phyloP scores from a whole-genome alignment of 805 yeast genomes.

The Pichia rugopelliculosa region DNA sequence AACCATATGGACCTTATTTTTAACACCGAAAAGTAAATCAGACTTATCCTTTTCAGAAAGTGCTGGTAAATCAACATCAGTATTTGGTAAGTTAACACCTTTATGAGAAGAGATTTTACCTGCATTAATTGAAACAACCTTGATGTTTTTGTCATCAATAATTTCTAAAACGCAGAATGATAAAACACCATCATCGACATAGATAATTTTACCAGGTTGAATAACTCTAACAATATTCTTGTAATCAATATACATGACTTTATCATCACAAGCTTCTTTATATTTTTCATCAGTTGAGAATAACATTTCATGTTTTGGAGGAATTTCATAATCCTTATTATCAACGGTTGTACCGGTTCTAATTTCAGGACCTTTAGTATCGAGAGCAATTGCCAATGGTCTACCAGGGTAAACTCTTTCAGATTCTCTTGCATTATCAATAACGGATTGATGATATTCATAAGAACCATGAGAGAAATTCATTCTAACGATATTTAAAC shows the following conservation, averaged over 20 bases:
- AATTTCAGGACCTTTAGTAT: conserved; percentile 99
- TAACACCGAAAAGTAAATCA: conserved; percentile 92
- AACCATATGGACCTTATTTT: conserved; percentile 95
- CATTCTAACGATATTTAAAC: conserved; percentile 96
- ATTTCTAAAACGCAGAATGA: conserved; percentile 89
- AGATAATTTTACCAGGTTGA: conserved; percentile 79
- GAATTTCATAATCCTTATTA: conserved; percentile 74
- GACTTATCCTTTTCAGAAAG: conserved; percentile 92
- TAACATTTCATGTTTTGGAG: conserved; percentile 81
- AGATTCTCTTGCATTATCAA: conserved; percentile 94
- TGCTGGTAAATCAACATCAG: conserved; percentile 98
- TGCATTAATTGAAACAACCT: conserved; percentile 83
- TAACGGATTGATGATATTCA: conserved; percentile 94
- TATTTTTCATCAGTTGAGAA: conserved; percentile 86
- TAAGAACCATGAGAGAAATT: conserved; percentile 98
- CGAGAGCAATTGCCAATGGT: conserved; percentile 96
- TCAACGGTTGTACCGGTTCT: conserved; percentile 93
- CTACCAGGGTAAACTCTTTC: conserved; percentile 88
- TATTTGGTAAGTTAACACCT: conserved; percentile 98
- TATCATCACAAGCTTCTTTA: conserved; percentile 65
- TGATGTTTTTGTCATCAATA: conserved; percentile 70
- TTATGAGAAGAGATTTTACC: conserved; percentile 96
- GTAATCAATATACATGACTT: conserved; percentile 86
- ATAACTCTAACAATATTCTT: conserved; percentile 94
- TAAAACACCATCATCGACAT: conserved; percentile 95